A percentile compares a stretch with the other conserved stretches of the same genome.
Conservation (phyloP, 345 rosid species). For the Geranium brycei region DNA sequence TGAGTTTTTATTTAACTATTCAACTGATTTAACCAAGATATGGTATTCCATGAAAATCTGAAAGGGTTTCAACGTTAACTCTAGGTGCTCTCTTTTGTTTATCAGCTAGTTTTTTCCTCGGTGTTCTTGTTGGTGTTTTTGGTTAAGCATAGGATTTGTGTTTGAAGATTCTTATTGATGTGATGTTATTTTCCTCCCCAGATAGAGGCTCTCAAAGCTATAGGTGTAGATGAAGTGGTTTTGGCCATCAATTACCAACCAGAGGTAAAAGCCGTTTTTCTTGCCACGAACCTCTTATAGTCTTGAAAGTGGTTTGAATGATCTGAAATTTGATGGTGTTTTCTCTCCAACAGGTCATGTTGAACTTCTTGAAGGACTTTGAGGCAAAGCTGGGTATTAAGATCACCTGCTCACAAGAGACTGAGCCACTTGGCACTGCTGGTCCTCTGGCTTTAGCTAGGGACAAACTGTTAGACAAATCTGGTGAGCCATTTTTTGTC, state of each 20-base stretch:
- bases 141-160: not conserved
- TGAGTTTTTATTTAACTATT: too few species aligned
- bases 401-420: slow-evolving; percentile 96
- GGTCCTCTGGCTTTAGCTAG: slow-evolving; percentile 97
- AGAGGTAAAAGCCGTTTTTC: slow-evolving; percentile 40
- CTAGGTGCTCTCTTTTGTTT: not conserved
- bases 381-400: slow-evolving; percentile 80
- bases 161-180: slow-evolving; percentile 4
- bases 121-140: not conserved
- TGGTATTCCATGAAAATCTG: not conserved
- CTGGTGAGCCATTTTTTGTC: slow-evolving; percentile 90
- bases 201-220: slow-evolving; percentile 94
- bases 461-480: slow-evolving; percentile 71
- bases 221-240: slow-evolving; percentile 93
- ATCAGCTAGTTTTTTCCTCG: not conserved
- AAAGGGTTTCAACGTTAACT: not conserved
- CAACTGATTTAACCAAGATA: not conserved
- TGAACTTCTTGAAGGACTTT: slow-evolving; percentile 80
- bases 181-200: slow-evolving; percentile 13
- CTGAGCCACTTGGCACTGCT: slow-evolving; percentile 97
- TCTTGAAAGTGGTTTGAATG: not conserved
- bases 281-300: not conserved
- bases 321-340: not conserved
- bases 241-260: slow-evolving; percentile 98
- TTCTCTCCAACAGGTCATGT: slow-evolving; percentile 48